phyloP scores from a whole-genome alignment of 1,139 yeast genomes.

The Candida sanyaensis region DNA sequence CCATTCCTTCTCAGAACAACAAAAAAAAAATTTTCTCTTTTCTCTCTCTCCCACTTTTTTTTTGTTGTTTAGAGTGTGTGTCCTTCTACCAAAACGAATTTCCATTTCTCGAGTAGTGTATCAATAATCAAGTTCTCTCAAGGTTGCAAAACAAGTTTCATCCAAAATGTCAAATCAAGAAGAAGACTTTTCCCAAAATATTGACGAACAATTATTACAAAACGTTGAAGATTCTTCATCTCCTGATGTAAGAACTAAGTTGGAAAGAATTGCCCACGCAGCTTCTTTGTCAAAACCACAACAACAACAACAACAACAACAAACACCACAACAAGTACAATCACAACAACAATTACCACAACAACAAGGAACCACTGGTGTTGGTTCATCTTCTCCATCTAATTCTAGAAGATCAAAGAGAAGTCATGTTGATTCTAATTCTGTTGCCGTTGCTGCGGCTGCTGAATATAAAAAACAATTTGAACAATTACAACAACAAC shows the following conservation, averaged over 20 bases:
- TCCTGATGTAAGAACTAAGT: conserved; percentile 22
- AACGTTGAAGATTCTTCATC: conserved; percentile 24
- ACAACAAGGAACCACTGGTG: conserved; percentile 3
- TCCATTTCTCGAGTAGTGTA: conserved; percentile 11
- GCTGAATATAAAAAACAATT: conserved; percentile 12
- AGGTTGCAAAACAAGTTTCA: conserved; percentile 13
- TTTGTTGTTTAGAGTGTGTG: conserved; percentile 8
- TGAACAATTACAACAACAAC: conserved; percentile 18
- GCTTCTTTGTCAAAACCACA: conserved; percentile 5
- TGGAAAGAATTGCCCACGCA: conserved; percentile 36
- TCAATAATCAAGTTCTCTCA: conserved; percentile 4
- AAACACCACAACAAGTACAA: not conserved
- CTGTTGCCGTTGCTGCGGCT: conserved; percentile 6
- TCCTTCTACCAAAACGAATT: conserved; percentile 10
- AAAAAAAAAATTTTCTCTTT: not conserved
- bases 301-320: conserved; percentile 4
- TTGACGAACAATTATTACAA: conserved; percentile 47
- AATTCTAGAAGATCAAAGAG: conserved; percentile 1
- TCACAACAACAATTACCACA: conserved; percentile 10
- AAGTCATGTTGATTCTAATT: conserved; percentile 2
- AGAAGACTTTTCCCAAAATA: conserved; percentile 42
- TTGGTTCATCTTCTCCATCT: conserved; percentile 1
- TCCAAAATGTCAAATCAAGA: conserved; percentile 23
- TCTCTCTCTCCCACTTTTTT: not conserved
- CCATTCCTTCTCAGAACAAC: not conserved